Conservation (phyloP, 2,329 filamentous ascomycete genomes). For the Ceratocystis smalleyi region DNA sequence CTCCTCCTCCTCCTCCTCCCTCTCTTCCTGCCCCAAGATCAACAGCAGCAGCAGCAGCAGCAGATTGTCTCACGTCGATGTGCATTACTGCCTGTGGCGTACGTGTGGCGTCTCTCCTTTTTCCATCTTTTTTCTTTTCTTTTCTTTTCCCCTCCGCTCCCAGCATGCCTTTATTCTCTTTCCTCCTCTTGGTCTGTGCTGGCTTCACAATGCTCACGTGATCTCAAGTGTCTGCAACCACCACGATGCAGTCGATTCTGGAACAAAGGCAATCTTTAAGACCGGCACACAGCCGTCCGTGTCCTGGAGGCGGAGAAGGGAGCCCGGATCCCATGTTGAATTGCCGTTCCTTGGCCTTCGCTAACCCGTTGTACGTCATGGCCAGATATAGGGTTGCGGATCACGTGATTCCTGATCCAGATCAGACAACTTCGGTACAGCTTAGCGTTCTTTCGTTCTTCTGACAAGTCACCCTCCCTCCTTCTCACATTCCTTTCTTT, state of each 20-base stretch:
- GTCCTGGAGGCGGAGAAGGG: neutral
- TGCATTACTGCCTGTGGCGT: no score
- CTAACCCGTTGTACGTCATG: neutral
- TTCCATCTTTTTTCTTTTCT: neutral
- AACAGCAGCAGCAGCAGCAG: neutral
- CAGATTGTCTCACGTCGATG: neutral
- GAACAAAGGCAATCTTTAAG: neutral
- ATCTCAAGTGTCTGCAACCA: neutral
- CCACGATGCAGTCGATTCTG: neutral
- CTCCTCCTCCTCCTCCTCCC: neutral
- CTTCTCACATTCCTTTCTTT: neutral
- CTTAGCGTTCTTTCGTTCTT: neutral
- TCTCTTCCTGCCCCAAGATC: neutral
- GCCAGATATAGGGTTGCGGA: neutral
- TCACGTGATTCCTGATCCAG: neutral
- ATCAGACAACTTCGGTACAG: neutral
- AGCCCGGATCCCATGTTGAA: neutral
- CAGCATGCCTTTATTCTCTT: neutral
- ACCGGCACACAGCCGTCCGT: neutral
- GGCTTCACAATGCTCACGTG: neutral
- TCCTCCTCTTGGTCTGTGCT: neutral
- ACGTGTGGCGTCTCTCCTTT: neutral
- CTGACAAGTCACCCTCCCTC: neutral
- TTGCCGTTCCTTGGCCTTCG: neutral
- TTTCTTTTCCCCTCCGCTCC: neutral